A percentile compares a stretch with the other conserved stretches of the same genome.
Conservation (phyloP, 2,329 filamentous ascomycete genomes). For the Penicillium sp. region DNA sequence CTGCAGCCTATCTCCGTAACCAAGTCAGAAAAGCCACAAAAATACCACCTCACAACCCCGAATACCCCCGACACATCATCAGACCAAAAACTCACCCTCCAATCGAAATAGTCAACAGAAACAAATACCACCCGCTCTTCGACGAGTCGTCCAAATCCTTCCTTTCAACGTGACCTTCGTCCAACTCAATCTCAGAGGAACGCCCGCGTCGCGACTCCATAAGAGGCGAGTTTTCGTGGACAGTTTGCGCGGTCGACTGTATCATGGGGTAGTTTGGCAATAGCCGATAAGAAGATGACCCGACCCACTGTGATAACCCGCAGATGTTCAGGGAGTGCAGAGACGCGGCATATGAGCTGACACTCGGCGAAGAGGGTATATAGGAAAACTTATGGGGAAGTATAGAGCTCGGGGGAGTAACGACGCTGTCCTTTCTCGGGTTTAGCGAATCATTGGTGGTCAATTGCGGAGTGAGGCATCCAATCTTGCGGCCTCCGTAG, state of each 20-base stretch:
- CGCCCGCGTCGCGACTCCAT: slow-evolving; percentile 27
- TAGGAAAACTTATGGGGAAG: not conserved
- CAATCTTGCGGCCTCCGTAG: slow-evolving; percentile 1
- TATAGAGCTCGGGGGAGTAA: too few species aligned
- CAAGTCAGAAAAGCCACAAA: slow-evolving; percentile 7
- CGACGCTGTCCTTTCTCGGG: not conserved
- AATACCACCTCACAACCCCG: not conserved
- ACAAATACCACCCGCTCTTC: slow-evolving; percentile 82
- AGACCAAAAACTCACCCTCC: slow-evolving; percentile 58
- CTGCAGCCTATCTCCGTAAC: slow-evolving; percentile 63
- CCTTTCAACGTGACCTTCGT: slow-evolving; percentile 33
- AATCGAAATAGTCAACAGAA: slow-evolving; percentile 82
- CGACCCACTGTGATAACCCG: slow-evolving; percentile 12
- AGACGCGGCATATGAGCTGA: not conserved
- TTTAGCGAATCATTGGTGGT: slow-evolving; percentile 1
- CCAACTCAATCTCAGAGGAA: not conserved
- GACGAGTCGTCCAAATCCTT: slow-evolving; percentile 54
- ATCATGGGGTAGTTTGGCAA: slow-evolving; percentile 5
- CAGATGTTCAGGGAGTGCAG: not conserved
- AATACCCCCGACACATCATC: not conserved
- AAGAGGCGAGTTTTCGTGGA: slow-evolving; percentile 33
- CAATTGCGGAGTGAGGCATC: not conserved
- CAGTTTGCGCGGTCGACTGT: not conserved
- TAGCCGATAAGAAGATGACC: slow-evolving; percentile 4
- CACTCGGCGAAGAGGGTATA: too few species aligned